Evolutionary conservation across 2,329 filamentous ascomycete genomes (phyloP).

Genomic region (Acrocalymma vagum): DNA sequence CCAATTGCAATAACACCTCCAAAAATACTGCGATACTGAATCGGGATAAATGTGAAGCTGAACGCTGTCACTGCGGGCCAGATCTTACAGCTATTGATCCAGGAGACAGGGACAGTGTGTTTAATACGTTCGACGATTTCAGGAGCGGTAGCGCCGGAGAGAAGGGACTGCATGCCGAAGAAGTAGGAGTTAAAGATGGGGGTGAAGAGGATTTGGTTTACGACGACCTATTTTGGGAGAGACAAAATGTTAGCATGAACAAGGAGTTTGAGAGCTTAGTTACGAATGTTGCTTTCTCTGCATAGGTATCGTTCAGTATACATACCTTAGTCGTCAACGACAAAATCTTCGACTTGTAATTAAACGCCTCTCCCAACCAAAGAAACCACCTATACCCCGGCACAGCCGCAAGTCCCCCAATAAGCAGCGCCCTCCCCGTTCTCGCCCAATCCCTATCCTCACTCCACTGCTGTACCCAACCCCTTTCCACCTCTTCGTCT

Average conservation of each 20-base stretch:
- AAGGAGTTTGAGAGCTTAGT: background rate
- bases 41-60: constrained; percentile 82
- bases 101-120: constrained; percentile 78
- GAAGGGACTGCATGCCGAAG: constrained; percentile 59
- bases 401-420: constrained; percentile 77
- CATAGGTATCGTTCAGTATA: background rate
- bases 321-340: constrained; percentile 73
- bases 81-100: constrained; percentile 82
- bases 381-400: constrained; percentile 86
- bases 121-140: constrained; percentile 76
- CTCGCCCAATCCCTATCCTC: constrained; percentile 59
- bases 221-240: constrained; percentile 59
- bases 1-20: constrained; percentile 79
- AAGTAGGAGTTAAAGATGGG: constrained; percentile 67
- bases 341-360: constrained; percentile 76
- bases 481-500: constrained; percentile 30
- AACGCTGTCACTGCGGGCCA: constrained; percentile 91
- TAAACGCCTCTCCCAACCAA: constrained; percentile 83
- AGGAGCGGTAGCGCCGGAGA: constrained; percentile 66
- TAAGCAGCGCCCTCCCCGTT: constrained; percentile 75
- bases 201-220: constrained; percentile 84
- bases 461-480: constrained; percentile 50
- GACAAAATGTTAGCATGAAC: constrained; percentile 7
- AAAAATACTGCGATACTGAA: constrained; percentile 83
- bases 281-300: too few species aligned